A percentile compares a stretch with the other conserved stretches of the same genome.
These are phyloP conservation scores for Triglochin maritima DNA, from an alignment of 106 monocot genomes.

Conservation along the genomic window DNA sequence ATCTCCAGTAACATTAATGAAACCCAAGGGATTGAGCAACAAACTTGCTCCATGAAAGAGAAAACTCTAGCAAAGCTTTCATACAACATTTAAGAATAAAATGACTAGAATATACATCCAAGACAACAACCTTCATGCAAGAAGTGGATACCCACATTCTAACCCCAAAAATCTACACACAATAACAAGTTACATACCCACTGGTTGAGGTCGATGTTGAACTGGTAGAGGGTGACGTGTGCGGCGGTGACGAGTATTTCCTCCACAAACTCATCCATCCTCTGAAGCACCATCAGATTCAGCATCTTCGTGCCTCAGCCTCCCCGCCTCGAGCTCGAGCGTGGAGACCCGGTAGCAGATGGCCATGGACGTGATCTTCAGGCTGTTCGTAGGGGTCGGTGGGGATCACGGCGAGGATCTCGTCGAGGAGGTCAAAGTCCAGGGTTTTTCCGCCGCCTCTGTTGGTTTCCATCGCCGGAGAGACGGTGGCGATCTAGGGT, in stretches of 20 bases:
- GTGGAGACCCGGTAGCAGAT: slow-evolving; percentile 62
- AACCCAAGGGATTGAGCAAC: too few relatives aligned
- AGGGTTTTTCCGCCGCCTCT: not conserved
- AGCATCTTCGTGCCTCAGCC: slow-evolving; percentile 57
- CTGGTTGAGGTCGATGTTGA: slow-evolving; percentile 81
- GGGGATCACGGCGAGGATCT: slow-evolving; percentile 74
- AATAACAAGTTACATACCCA: slow-evolving; percentile 70
- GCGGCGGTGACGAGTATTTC: slow-evolving; percentile 84
- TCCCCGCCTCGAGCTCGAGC: slow-evolving; percentile 42
- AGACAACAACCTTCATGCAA: too few relatives aligned
- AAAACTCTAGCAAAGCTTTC: too few relatives aligned
- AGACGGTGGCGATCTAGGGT: too few relatives aligned
- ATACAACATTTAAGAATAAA: too few relatives aligned
- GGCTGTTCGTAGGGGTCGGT: slow-evolving; percentile 79
- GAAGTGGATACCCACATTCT: too few relatives aligned
- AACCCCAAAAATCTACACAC: not conserved
- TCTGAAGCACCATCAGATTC: slow-evolving; percentile 83
- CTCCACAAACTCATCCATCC: slow-evolving; percentile 85
- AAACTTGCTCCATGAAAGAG: too few relatives aligned
- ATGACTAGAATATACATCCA: too few relatives aligned
- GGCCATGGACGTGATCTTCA: slow-evolving; percentile 89
- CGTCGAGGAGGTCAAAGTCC: slow-evolving; percentile 61
- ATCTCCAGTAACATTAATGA: too few relatives aligned
- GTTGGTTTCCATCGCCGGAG: not conserved
- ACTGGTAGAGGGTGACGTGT: slow-evolving; percentile 85